phyloP scores from a whole-genome alignment of 495 filamentous ascomycete species.

The Podospora tetraspora region DNA sequence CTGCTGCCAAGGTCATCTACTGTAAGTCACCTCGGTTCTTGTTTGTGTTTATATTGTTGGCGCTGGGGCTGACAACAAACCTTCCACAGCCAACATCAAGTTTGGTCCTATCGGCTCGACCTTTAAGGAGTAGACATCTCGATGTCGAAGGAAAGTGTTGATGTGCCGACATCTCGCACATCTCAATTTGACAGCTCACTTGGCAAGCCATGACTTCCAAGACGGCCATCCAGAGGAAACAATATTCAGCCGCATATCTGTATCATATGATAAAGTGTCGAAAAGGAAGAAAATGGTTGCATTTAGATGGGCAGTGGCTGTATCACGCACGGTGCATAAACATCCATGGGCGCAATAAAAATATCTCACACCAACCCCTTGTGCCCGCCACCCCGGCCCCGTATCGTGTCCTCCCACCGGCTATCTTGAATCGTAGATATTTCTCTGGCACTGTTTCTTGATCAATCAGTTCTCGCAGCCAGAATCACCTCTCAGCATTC shows the following conservation, averaged over 20 bases:
- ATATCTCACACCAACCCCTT: neutral
- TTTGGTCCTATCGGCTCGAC: constrained; percentile 62
- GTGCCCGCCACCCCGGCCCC: neutral
- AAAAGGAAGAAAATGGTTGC: neutral
- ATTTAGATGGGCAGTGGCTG: neutral
- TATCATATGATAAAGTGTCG: neutral
- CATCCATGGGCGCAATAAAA: neutral
- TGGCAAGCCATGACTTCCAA: neutral
- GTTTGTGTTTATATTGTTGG: neutral
- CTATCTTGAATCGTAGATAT: neutral
- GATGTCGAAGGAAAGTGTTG: neutral
- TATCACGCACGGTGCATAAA: neutral
- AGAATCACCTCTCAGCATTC: neutral
- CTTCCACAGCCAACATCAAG: constrained; percentile 55
- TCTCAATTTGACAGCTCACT: neutral
- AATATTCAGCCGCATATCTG: neutral
- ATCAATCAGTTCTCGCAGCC: neutral
- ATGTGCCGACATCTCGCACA: neutral
- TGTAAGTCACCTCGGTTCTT: constrained; percentile 18
- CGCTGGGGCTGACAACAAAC: neutral
- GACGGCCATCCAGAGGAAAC: neutral
- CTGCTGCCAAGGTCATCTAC: constrained; percentile 45
- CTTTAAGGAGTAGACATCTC: constrained; percentile 30
- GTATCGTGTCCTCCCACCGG: neutral
- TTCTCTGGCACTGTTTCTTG: neutral